phyloP scores from a whole-genome alignment of 78 protist genomes.

The Dictyostelium firmibasis region DNA sequence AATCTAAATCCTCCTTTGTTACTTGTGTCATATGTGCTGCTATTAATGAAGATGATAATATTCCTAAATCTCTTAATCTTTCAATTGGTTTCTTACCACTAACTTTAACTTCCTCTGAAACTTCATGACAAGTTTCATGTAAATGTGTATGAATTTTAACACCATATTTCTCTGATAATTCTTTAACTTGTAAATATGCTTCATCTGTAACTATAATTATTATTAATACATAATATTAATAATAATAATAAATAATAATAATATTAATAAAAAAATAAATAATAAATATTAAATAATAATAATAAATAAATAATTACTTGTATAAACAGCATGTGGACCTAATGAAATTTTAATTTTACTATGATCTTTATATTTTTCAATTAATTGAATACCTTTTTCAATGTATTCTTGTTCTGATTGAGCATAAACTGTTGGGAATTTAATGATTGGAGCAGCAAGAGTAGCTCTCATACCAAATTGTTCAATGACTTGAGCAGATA shows the following conservation, averaged over 20 bases:
- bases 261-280: background rate
- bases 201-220: slow-evolving; percentile 44
- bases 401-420: slow-evolving; percentile 29
- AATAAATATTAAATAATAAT: background rate
- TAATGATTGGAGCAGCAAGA: slow-evolving; percentile 60
- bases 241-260: background rate
- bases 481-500: slow-evolving; percentile 64
- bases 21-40: slow-evolving; percentile 86
- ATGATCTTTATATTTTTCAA: slow-evolving; percentile 19
- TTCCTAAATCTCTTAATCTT: slow-evolving; percentile 29
- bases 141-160: slow-evolving; percentile 81
- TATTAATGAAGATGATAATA: slow-evolving; percentile 52
- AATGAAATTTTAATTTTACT: slow-evolving; percentile 22
- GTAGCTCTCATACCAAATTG: slow-evolving; percentile 67
- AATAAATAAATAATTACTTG: background rate
- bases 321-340: slow-evolving; percentile 75
- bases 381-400: slow-evolving; percentile 53
- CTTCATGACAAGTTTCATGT: slow-evolving; percentile 84
- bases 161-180: slow-evolving; percentile 48
- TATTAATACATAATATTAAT: background rate
- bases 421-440: slow-evolving; percentile 78
- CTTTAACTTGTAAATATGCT: slow-evolving; percentile 33
- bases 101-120: slow-evolving; percentile 32
- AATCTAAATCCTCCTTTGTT: slow-evolving; percentile 41
- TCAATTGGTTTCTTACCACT: slow-evolving; percentile 18